Evolutionary conservation across 176 grass and related monocot genomes (phyloP), one percentile per base, ranked within the genome.

Genomic region (Musa beccarii): DNA sequence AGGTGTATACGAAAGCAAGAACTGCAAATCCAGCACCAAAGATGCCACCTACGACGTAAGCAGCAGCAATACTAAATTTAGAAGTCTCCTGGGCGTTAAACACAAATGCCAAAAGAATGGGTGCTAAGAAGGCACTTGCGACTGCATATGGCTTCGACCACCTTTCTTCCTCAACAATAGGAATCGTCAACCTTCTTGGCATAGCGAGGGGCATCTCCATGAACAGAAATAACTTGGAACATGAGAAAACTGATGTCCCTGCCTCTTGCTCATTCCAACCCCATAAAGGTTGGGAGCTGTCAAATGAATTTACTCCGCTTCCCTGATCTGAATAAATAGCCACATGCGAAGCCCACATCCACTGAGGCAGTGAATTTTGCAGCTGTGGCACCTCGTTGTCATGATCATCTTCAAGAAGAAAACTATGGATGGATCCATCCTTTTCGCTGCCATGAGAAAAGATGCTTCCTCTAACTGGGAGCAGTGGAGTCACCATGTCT

Each of bases 311-410:
- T 49, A 50, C 84, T 79, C 90, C 75, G 57, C 72, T 82, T 9
- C 80, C 78, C 4, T 91, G 88, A 83, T 99, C 94, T 67, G 95
- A 99, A 85, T 99, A 99, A 75, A 99, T 99, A 52, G 95, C 88
- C 71, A 99, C 89, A 84, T 99, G 87, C 25, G 95, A 99, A 82
- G 90, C 90, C 95, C 95, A 99, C 95, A 99, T 99, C 95, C 95
- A 99, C 71, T 94, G 95, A 83, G 90, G 95, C 79, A 99, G 84
- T 11, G 88, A 89, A 72, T 75, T 59, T 75, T 86, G 89, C 65
- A 89, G 82, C 14, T 64, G 76, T 28, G 80, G 68, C 49, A 62
- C 73, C 6, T 89, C 95, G 17, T 81, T 68, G 82, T 84, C 65
- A 66, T 76, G 59, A 80, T 89, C 84, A 80, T 91, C 90, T 81